Conservation (phyloP, 768 basidiomycete genomes). For the Calocybe indica region DNA sequence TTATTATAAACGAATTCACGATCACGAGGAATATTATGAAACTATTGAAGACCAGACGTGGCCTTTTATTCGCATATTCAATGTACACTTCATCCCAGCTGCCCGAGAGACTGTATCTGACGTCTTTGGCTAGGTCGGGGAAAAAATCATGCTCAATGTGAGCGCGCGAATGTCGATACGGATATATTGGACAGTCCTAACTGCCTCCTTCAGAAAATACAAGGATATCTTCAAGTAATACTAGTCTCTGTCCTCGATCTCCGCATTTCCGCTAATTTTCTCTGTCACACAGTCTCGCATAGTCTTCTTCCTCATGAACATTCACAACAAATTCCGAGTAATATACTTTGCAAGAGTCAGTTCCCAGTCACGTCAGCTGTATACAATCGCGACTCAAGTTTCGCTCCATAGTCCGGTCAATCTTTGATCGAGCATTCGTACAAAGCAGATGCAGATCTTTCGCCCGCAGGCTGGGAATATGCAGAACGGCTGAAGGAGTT, state of each 20-base stretch:
- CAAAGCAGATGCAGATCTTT: conserved; percentile 96
- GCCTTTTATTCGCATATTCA: conserved; percentile 92
- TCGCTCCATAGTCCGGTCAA: conserved; percentile 78
- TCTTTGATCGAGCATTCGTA: conserved; percentile 98
- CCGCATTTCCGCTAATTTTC: too few species aligned
- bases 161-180: conserved; percentile 14
- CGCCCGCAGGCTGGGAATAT: conserved; percentile 94
- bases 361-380: not conserved
- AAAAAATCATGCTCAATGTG: conserved; percentile 93
- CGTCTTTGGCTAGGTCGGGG: conserved; percentile 61
- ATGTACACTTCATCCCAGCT: conserved; percentile 42
- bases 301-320: conserved; percentile 99
- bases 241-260: too few species aligned
- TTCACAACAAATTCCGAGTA: conserved; percentile 87
- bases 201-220: conserved; percentile 51
- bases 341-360: conserved; percentile 95
- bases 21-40: conserved; percentile 86
- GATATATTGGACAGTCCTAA: not conserved
- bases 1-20: conserved; percentile 83
- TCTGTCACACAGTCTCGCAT: conserved; percentile 65
- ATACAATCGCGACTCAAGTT: conserved; percentile 1
- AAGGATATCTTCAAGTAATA: conserved; percentile 80
- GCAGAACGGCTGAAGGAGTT: conserved; percentile 87
- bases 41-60: conserved; percentile 87
- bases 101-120: conserved; percentile 1